A percentile compares a stretch with the other conserved stretches of the same genome.
Evolutionary conservation across 495 filamentous ascomycete genomes (phyloP).

Genomic region (Trichoderma reesei): DNA sequence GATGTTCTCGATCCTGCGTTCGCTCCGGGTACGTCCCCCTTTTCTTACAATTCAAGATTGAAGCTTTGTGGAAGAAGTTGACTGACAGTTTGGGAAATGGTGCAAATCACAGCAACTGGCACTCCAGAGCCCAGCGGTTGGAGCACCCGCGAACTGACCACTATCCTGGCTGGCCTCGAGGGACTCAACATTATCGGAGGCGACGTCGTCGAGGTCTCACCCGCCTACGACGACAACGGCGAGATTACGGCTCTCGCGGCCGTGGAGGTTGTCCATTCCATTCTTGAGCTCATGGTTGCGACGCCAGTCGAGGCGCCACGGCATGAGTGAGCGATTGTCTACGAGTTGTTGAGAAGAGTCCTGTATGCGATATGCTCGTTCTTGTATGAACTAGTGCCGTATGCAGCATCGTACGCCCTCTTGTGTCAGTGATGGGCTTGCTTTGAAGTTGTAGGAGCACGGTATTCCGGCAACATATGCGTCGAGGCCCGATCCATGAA

Average conservation of each 20-base stretch:
- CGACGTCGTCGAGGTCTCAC: slow-evolving; percentile 70
- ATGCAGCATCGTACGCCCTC: too few relatives aligned
- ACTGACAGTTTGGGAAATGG: slow-evolving; percentile 22
- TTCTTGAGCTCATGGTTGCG: slow-evolving; percentile 30
- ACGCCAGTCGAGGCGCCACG: slow-evolving; percentile 17
- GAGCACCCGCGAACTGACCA: slow-evolving; percentile 60
- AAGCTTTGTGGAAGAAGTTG: background rate
- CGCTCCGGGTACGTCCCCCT: slow-evolving; percentile 23
- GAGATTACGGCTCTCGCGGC: slow-evolving; percentile 62
- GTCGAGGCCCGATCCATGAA: too few relatives aligned
- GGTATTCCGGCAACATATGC: too few relatives aligned
- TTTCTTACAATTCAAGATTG: background rate
- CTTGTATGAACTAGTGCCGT: background rate
- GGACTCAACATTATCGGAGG: slow-evolving; percentile 69
- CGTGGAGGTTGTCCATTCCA: slow-evolving; percentile 31
- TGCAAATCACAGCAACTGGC: slow-evolving; percentile 56
- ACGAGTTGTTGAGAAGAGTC: background rate
- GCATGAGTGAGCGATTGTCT: background rate
- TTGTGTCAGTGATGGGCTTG: too few relatives aligned
- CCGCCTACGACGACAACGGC: slow-evolving; percentile 59
- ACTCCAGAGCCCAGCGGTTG: slow-evolving; percentile 85
- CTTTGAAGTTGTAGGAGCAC: too few relatives aligned
- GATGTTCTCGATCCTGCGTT: slow-evolving; percentile 75
- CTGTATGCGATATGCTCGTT: background rate
- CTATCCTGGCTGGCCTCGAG: slow-evolving; percentile 40